Base-by-base conservation (phyloP, 805 yeast species). In the Schizosaccharomyces cryophilus region DNA sequence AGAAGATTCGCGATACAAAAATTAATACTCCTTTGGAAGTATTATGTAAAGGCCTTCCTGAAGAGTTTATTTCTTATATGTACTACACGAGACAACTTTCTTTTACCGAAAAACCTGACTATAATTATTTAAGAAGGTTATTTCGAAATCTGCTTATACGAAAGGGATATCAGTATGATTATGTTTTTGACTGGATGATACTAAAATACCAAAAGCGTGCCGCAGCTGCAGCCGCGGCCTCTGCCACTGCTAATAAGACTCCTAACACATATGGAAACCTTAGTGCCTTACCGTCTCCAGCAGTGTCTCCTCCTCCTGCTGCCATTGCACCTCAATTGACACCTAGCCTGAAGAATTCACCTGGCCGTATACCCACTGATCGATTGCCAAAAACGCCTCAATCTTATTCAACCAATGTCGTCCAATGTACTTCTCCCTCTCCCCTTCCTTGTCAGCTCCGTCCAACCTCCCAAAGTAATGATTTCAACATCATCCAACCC, bases 21-120 rank as follows among this genome's bases (percentile, higher is more conserved):
- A 81, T 89, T 81, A 81, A 93, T 59, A 87, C 95, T 6, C 84
- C 95, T 30, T 80, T 89, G 48, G 93, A 86, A 68, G 79, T 82
- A 15, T 78, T 90, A 67, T 89, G 96, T 65, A 81, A 87, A 68
- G 97, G 97, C 6, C 78, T 93, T 66, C 98, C 98, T 24, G 77
- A 78, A 60, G 96, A 90, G 74, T 90, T 90, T 71, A 82, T 84
- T 65, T 83, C 85, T 67, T 90, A 89, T 71, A 78, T 90, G 78
- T 80, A 83, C 67, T 93, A 93, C 71, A 85, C 93, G 63, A 85
- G 93, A 67, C 84, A 90, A 63, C 79, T 90, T 67, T 79, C 95
- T 64, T 90, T 93, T 68, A 97, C 90, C 69, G 97, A 93, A 71
- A 87, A 87, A 71, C 98, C 98, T 9, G 96, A 90, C 73, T 90